Base-by-base conservation (phyloP, 768 basidiomycete genomes). In the Calocybe indica region DNA sequence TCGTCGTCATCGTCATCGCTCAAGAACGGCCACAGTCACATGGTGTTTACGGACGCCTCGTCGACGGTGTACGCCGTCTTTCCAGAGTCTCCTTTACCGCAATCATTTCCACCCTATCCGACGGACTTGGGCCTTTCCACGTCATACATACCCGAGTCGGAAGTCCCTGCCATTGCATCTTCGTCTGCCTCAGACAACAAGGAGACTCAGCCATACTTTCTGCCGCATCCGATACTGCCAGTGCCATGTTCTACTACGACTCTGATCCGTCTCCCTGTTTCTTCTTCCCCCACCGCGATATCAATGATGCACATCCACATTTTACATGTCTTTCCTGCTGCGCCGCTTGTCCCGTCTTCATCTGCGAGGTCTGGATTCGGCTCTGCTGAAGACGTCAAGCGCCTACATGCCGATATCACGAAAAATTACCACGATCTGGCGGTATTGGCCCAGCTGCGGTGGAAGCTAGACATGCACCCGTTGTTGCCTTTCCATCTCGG, bases 401-500 rank as follows among this genome's bases (percentile, higher is more conserved):
- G 56, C 30, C 58, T 76, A 10, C 66, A 71, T 42, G 57, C 54
- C 22, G 88, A 89, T 46, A 75, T 91, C 56, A 78, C 83, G 12
- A 71, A 64, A 38, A 90, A 80, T 57, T 90, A 75, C 57, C 73
- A 86, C 55, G 84, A 85, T 49, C 74, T 92, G 12, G 70, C 80
- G 2, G 73, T 88, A 29, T 76, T 91, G 7, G 74, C 80, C 2
- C 63, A 64, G 22, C 60, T 61, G 43, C 60, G 76, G 40, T 80
- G 74, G 74, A 70, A 69, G 51, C 65, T 79, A 40, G 70, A 65
- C 29, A 71, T 67, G 45, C 73, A 78, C 55, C 71, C 78, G 7
- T 66, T 70, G 35, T 61, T 92, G 44, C 89, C 88, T 9, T 79
- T 85, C 58, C 88, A 92, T 58, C 70, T 91, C 33, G 82, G 80